phyloP scores from a whole-genome alignment of 306 rosid species.

The Prunus davidiana region DNA sequence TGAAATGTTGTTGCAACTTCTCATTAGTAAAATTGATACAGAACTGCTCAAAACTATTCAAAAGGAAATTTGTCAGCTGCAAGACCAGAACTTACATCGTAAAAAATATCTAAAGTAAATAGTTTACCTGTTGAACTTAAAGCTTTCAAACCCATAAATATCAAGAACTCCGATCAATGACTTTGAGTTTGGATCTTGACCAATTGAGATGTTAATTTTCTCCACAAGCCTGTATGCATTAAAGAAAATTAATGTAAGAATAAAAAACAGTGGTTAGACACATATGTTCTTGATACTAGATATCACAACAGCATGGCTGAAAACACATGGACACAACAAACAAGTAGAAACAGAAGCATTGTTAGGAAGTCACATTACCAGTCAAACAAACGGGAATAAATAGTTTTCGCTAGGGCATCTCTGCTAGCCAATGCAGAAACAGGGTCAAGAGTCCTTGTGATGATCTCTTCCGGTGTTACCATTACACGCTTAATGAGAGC shows the following conservation, averaged over 20 bases:
- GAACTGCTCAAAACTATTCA: slow-evolving; percentile 94
- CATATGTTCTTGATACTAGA: background rate
- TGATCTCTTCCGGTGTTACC: slow-evolving; percentile 99
- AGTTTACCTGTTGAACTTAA: slow-evolving; percentile 86
- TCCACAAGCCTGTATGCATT: slow-evolving; percentile 81
- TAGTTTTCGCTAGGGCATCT: slow-evolving; percentile 94
- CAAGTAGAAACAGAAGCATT: slow-evolving; percentile 14
- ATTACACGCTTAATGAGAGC: slow-evolving; percentile 96
- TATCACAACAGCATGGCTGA: background rate
- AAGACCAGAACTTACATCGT: slow-evolving; percentile 13
- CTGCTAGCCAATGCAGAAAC: slow-evolving; percentile 90
- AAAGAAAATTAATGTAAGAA: slow-evolving; percentile 25
- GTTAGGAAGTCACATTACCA: slow-evolving; percentile 59
- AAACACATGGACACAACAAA: background rate
- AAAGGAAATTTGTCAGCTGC: slow-evolving; percentile 33
- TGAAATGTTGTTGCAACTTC: slow-evolving; percentile 99
- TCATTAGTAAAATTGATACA: slow-evolving; percentile 98
- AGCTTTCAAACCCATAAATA: slow-evolving; percentile 99
- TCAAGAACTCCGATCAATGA: slow-evolving; percentile 97
- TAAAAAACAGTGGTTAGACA: slow-evolving; percentile 16
- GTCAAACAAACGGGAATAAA: slow-evolving; percentile 95
- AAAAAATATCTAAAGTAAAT: slow-evolving; percentile 22
- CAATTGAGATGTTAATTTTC: slow-evolving; percentile 88
- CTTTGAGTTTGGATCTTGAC: slow-evolving; percentile 96
- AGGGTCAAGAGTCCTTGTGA: slow-evolving; percentile 99